Evolutionary conservation across 768 basidiomycete genomes (phyloP), one percentile per base, ranked within the genome.

Genomic region (Neoboletus magnificus): DNA sequence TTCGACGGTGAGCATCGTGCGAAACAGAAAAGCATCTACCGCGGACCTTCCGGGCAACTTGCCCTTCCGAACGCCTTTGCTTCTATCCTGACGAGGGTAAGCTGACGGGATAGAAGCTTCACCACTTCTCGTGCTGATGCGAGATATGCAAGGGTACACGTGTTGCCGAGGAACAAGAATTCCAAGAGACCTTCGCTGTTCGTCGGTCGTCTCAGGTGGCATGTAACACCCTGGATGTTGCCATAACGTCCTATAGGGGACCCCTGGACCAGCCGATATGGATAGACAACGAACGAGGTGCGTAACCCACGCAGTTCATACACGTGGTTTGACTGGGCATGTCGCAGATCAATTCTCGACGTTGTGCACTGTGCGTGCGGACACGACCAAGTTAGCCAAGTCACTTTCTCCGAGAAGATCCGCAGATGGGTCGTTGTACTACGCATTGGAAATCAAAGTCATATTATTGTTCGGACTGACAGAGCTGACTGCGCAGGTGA

Each of bases 381-480:
- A 76, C 33, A 70, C 66, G 0, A 65, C 73, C 13, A 57, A 58
- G 39, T 57, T 74, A 37, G 68, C 70, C 23, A 62, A 51, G 52
- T 63, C 59, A 37, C 57, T 72, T 33, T 35, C 52, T 4, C 58
- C 62, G 10, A 63, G 35, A 52, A 61, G 61, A 12, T 52, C 68
- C 5, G 22, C 56, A 1, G 62, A 72, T 4, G 71, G 69, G 3
- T 33, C 55, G 23, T 8, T 47, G 59, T 71, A 72, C 41, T 68
- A 60, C n/a, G 56, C 55, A 18, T 52, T 70, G 40, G 70, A 71
- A 16, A 56, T 71, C 47, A 68, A 66, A 11, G 55, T 83, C 6
- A 68, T 83, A 11, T 56, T 84, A 23, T 65, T 77, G 9, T 82
- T 84, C 52, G 82, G 82, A 5, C 58, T 79, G 44, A 82, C 81